Base-by-base conservation (phyloP, 1,139 yeast species). In the Zygoascus sp. region DNA sequence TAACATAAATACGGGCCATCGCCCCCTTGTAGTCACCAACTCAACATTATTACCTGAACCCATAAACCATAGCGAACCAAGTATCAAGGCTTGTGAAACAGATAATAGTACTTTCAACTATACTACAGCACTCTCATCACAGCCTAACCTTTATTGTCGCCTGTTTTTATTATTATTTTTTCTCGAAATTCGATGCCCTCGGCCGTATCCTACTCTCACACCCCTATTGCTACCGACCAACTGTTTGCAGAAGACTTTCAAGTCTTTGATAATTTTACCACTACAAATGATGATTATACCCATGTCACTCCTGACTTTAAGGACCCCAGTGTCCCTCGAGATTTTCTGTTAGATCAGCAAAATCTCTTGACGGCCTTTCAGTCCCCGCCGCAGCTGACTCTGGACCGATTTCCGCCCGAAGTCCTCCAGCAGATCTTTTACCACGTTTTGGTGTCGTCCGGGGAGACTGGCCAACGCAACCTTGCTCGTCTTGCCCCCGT, bases 401-500 rank as follows among this genome's bases (percentile, higher is more conserved):
- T 42, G 27, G 32, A 34, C 23, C 20, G 21, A 15, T 42, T 42
- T n/a, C 45, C 45, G 4, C 19, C 38, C 13, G 45, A 42, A 25
- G 21, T 42, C 13, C 32, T 42, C 25, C 40, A 42, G 25, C 38
- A 22, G 19, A 34, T 42, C 15, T 42, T 35, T 20, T 27, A 36
- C 34, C 22, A 42, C 35, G 45, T 42, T 34, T 21, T 34, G 19
- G 35, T 17, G 19, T 34, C 40, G 27, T 23, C 32, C 6, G 45
- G 38, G 10, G 23, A 17, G 11, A 40, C 34, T 16, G 25, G 45
- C 40, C 45, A 32, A 27, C 30, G 45, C 23, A 42, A 42, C 15
- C 15, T 42, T 25, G 17, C 40, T 7, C 34, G 32, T 25, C 44
- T 66, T 50, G 53, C 63, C 47, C 49, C 66, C 36, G 57, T 65